Percentiles rank a stretch among this genome's conserved stretches.
These are phyloP conservation scores for Trichothecium sympodiale DNA, from an alignment of 2,329 filamentous ascomycete species.

Conservation along the genomic window DNA sequence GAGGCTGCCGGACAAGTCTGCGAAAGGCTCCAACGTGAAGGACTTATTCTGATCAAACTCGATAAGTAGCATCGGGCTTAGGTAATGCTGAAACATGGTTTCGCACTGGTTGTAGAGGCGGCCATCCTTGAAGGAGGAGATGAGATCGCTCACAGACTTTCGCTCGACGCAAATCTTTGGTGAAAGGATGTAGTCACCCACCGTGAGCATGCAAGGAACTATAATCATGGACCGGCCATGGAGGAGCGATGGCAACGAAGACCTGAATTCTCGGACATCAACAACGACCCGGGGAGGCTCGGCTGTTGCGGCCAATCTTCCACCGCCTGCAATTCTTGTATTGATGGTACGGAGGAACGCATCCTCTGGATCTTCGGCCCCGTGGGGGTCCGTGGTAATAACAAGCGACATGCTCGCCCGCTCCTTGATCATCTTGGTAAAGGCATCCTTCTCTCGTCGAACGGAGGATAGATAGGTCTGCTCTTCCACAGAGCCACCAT, in stretches of 20 bases:
- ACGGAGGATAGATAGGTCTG: conserved; percentile 84
- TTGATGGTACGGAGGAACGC: conserved; percentile 90
- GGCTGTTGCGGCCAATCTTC: conserved; percentile 70
- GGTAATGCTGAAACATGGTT: conserved; percentile 90
- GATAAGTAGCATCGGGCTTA: conserved; percentile 80
- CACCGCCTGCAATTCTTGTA: conserved; percentile 90
- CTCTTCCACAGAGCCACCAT: conserved; percentile 88
- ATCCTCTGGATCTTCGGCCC: conserved; percentile 73
- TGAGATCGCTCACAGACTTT: conserved; percentile 84
- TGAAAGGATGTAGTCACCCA: conserved; percentile 90
- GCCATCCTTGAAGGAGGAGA: conserved; percentile 84
- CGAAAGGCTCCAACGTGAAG: conserved; percentile 81
- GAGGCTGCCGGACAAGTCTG: conserved; percentile 52
- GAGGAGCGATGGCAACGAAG: conserved; percentile 78
- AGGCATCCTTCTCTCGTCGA: conserved; percentile 91
- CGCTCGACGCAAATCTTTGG: conserved; percentile 89
- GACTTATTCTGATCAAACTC: conserved; percentile 97
- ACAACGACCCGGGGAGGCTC: conserved; percentile 85
- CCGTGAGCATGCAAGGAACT: conserved; percentile 89
- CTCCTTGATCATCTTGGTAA: conserved; percentile 89
- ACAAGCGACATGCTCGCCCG: conserved; percentile 87
- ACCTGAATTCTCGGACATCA: conserved; percentile 92
- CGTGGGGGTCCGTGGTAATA: conserved; percentile 60
- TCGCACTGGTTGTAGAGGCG: conserved; percentile 87
- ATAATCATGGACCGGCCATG: conserved; percentile 83